These are phyloP conservation scores for Penicillium sp. DNA, from an alignment of 2,329 filamentous ascomycete genomes.

Conservation along the genomic window DNA sequence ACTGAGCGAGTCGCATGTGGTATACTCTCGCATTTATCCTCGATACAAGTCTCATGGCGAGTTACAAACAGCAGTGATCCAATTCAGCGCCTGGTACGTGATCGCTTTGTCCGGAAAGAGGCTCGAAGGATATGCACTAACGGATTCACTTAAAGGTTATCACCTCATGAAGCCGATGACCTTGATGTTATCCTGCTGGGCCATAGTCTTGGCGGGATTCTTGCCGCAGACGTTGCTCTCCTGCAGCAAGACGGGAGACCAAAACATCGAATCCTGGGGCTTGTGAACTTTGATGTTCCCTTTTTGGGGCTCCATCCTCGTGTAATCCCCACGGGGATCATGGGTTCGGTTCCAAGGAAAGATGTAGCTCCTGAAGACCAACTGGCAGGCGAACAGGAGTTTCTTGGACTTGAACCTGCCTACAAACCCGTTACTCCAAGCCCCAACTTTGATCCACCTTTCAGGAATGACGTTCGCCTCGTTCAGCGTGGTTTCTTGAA, in stretches of 20 bases:
- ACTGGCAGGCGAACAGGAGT: conserved; percentile 28
- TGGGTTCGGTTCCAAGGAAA: conserved; percentile 69
- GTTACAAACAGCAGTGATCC: conserved; percentile 72
- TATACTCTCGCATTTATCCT: conserved; percentile 75
- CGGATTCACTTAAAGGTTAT: conserved; percentile 58
- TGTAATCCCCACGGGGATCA: conserved; percentile 79
- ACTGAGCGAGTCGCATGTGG: conserved; percentile 73
- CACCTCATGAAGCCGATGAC: conserved; percentile 72
- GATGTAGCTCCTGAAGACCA: conserved; percentile 27
- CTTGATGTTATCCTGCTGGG: conserved; percentile 85
- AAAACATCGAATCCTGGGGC: conserved; percentile 78
- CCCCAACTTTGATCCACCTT: conserved; percentile 77
- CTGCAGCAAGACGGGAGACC: conserved; percentile 45
- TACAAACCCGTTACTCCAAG: conserved; percentile 34
- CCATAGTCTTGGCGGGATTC: conserved; percentile 87
- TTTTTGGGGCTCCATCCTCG: conserved; percentile 89
- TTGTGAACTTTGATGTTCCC: conserved; percentile 82
- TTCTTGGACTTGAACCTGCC: conserved; percentile 26
- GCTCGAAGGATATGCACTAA: background rate
- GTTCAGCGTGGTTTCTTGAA: conserved; percentile 70
- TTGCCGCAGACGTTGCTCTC: conserved; percentile 79
- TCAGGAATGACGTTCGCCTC: conserved; percentile 74
- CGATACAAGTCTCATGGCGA: conserved; percentile 53
- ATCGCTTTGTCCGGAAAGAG: background rate
- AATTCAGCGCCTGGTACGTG: conserved; percentile 76